Percentiles rank a stretch among this genome's conserved stretches.
Evolutionary conservation across 345 rosid genomes (phyloP).

Genomic region (Turnera subulata): DNA sequence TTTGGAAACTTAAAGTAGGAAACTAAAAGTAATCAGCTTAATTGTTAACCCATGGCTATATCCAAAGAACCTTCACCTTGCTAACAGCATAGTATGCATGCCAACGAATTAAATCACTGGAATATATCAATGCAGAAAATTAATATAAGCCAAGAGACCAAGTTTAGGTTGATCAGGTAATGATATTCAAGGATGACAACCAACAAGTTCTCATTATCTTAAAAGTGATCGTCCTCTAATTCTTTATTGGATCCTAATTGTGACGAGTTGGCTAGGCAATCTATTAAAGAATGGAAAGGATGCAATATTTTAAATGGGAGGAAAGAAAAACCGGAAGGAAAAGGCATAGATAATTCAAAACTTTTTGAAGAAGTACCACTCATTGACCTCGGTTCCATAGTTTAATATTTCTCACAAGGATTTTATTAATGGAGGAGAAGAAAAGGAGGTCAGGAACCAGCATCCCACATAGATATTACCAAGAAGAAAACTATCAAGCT

Average conservation of each 20-base stretch:
- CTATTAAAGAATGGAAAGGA: background rate
- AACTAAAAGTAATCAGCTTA: too few relatives aligned
- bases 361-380: slow-evolving; percentile 27
- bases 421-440: slow-evolving; percentile 14
- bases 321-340: slow-evolving; percentile 26
- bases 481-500: slow-evolving; percentile 64
- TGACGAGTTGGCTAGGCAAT: slow-evolving; percentile 20
- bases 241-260: slow-evolving; percentile 5
- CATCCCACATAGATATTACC: slow-evolving; percentile 56
- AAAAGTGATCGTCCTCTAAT: background rate
- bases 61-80: too few relatives aligned
- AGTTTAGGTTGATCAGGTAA: slow-evolving; percentile 9
- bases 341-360: slow-evolving; percentile 15
- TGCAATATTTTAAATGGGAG: slow-evolving; percentile 8
- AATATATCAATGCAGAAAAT: background rate
- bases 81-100: too few relatives aligned
- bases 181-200: slow-evolving; percentile 9
- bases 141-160: background rate
- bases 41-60: too few relatives aligned
- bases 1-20: too few relatives aligned
- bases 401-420: slow-evolving; percentile 14
- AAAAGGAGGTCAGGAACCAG: slow-evolving; percentile 43
- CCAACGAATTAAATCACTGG: too few relatives aligned
- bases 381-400: slow-evolving; percentile 43
- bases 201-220: slow-evolving; percentile 2